Evolutionary conservation across 2,329 filamentous ascomycete genomes (phyloP).

Genomic region (Dryadomyces sulphureus): DNA sequence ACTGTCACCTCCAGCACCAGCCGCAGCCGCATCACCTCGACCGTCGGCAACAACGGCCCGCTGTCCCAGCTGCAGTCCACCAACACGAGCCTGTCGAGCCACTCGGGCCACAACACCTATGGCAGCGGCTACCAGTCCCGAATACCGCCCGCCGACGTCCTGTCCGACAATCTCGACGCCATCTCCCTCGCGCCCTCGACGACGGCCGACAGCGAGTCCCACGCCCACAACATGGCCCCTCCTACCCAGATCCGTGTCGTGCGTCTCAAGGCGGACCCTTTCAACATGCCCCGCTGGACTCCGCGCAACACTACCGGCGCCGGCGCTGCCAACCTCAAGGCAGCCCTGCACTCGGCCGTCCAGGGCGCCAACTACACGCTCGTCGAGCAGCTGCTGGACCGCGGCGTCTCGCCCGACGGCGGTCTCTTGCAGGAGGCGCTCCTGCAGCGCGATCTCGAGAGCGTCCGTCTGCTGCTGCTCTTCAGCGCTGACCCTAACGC

Average conservation of each 20-base stretch:
- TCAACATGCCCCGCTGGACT: constrained; percentile 34
- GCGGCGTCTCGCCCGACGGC: constrained; percentile 36
- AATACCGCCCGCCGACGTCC: neutral
- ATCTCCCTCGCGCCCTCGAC: constrained; percentile 10
- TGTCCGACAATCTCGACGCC: constrained; percentile 8
- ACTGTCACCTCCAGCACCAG: neutral
- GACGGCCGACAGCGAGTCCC: constrained; percentile 14
- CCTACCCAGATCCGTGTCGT: constrained; percentile 25
- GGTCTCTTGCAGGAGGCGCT: constrained; percentile 39
- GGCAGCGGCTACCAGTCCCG: neutral
- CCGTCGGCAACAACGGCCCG: constrained; percentile 4
- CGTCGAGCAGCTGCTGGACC: constrained; percentile 41
- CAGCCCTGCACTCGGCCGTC: constrained; percentile 37
- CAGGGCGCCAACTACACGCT: constrained; percentile 41
- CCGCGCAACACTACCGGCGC: constrained; percentile 29
- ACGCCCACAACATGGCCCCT: constrained; percentile 14
- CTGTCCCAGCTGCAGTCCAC: constrained; percentile 4
- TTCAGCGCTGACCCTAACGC: constrained; percentile 44
- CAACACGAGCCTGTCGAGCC: constrained; percentile 7
- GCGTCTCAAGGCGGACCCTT: constrained; percentile 33
- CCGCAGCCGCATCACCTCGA: constrained; percentile 7
- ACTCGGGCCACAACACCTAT: neutral
- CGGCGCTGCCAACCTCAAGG: constrained; percentile 28
- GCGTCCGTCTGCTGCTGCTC: constrained; percentile 37
- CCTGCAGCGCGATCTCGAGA: constrained; percentile 33